Percentiles rank a stretch among this genome's conserved stretches.
Conservation (phyloP, 345 rosid genomes). For the Mangifera indica region DNA sequence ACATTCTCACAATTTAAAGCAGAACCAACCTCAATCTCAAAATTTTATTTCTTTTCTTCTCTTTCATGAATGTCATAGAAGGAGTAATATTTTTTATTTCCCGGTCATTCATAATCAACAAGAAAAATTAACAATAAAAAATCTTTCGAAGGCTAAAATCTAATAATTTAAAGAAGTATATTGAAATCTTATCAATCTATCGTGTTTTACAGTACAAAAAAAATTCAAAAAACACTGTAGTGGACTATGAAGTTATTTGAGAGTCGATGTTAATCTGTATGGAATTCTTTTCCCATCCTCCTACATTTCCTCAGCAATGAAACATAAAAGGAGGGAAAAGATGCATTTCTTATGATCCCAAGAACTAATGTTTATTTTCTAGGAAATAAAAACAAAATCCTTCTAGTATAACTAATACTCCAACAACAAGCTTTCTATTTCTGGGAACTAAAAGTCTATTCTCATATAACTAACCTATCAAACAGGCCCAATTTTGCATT, state of each 20-base stretch:
- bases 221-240: not conserved
- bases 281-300: not conserved
- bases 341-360: not conserved
- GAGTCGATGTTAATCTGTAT: not conserved
- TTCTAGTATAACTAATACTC: not conserved
- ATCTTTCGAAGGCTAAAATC: not conserved
- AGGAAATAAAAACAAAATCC: not conserved
- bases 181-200: not conserved
- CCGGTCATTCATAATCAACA: not conserved
- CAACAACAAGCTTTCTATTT: slow-evolving; percentile 2
- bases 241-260: not conserved
- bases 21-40: slow-evolving; percentile 4
- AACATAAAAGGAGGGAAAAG: not conserved
- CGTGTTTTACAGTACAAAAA: not conserved
- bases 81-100: not conserved
- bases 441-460: not conserved
- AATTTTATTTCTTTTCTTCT: not conserved
- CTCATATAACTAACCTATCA: not conserved
- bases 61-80: not conserved
- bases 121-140: not conserved
- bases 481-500: not conserved
- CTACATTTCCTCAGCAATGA: not conserved
- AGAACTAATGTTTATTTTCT: not conserved
- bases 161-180: not conserved
- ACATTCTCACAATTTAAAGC: slow-evolving; percentile 1